phyloP scores from a whole-genome alignment of 2,329 filamentous ascomycete species.

The Monosporascus cannonballus region DNA sequence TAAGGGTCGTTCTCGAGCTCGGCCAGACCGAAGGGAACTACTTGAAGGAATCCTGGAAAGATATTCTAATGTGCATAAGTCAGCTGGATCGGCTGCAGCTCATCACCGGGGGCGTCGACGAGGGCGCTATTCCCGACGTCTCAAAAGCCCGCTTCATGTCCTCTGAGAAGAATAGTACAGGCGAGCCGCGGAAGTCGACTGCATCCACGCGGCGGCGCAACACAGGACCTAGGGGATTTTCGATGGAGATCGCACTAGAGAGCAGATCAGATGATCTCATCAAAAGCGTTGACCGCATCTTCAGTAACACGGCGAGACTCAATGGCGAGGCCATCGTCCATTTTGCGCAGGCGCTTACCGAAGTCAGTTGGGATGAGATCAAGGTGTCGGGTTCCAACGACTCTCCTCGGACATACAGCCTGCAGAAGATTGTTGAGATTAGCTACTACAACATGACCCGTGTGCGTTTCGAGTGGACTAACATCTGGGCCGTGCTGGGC shows the following conservation, averaged over 20 bases:
- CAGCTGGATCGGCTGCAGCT: conserved; percentile 93
- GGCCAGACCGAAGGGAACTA: conserved; percentile 89
- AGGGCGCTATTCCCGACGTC: conserved; percentile 86
- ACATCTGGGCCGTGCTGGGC: conserved; percentile 95
- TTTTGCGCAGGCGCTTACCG: conserved; percentile 85
- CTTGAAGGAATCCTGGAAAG: conserved; percentile 87
- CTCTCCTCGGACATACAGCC: conserved; percentile 89
- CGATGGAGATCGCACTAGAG: conserved; percentile 80
- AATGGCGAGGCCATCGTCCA: conserved; percentile 92
- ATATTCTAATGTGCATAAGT: conserved; percentile 90
- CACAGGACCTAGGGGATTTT: conserved; percentile 59
- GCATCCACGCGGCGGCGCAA: conserved; percentile 50
- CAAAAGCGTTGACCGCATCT: conserved; percentile 89
- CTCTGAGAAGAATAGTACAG: conserved; percentile 46
- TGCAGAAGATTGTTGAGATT: conserved; percentile 98
- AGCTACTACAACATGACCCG: conserved; percentile 99
- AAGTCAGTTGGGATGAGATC: conserved; percentile 99
- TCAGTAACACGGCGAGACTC: conserved; percentile 90
- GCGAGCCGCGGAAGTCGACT: conserved; percentile 60
- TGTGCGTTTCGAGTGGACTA: conserved; percentile 97
- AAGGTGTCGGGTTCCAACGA: conserved; percentile 95
- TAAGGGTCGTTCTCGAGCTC: conserved; percentile 86
- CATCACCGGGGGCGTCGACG: conserved; percentile 90
- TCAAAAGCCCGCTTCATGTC: conserved; percentile 72
- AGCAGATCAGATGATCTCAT: conserved; percentile 90